Percentiles rank a stretch among this genome's conserved stretches.
These are phyloP conservation scores for Aphanomyces invadans DNA, from an alignment of 352 stramenopile genomes.

Conservation along the genomic window DNA sequence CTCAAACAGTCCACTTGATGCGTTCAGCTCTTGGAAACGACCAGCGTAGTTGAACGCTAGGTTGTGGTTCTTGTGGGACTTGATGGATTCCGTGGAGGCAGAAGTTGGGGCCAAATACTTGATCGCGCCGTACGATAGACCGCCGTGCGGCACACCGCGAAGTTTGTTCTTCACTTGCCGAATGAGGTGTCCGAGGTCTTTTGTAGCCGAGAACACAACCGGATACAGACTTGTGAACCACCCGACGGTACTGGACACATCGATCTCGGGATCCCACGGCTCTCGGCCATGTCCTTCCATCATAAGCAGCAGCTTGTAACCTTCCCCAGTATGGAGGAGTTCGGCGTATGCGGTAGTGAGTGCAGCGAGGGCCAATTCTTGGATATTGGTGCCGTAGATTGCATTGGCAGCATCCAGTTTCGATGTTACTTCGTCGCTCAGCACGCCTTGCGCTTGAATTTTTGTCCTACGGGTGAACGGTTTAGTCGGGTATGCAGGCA, in stretches of 20 bases:
- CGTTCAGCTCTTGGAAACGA: background rate
- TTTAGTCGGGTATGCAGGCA: too few relatives aligned
- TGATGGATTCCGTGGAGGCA: background rate
- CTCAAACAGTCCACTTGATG: background rate
- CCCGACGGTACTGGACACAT: background rate
- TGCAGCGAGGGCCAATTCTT: background rate
- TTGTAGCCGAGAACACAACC: background rate
- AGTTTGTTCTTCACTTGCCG: background rate
- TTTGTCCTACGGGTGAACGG: background rate
- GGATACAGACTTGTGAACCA: constrained; percentile 1
- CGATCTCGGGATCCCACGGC: background rate
- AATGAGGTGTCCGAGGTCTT: background rate
- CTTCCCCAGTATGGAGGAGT: background rate
- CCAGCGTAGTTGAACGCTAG: background rate
- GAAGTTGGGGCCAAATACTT: background rate
- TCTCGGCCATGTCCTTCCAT: background rate
- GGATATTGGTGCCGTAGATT: background rate
- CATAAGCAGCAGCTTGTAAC: background rate
- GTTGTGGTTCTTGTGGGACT: background rate
- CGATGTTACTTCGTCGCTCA: background rate
- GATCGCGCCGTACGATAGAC: background rate
- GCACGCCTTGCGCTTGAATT: background rate
- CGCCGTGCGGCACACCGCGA: background rate
- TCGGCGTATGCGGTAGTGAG: background rate
- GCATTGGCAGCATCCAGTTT: background rate